phyloP scores from a whole-genome alignment of 352 stramenopile species.

The Phytophthora cactorum region DNA sequence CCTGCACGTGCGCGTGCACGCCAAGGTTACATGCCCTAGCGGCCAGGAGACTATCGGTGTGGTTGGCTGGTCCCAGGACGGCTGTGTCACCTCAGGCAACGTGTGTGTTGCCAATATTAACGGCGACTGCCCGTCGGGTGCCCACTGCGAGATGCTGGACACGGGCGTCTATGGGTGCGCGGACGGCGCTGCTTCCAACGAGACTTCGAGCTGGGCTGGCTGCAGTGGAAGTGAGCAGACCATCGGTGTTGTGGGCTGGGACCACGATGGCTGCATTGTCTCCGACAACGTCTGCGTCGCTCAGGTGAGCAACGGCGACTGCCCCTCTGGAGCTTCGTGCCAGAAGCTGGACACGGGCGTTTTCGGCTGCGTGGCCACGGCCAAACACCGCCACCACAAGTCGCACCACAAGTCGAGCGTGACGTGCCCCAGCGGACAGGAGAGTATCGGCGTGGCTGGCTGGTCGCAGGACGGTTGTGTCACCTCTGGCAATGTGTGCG shows the following conservation, averaged over 20 bases:
- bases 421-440: constrained; percentile 22
- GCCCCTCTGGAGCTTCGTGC: constrained; percentile 29
- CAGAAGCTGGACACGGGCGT: constrained; percentile 34
- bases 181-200: constrained; percentile 7
- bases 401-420: constrained; percentile 10
- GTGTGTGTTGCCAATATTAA: constrained; percentile 30
- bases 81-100: constrained; percentile 4
- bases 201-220: constrained; percentile 13
- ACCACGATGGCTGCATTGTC: constrained; percentile 26
- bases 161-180: constrained; percentile 37
- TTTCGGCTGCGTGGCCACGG: constrained; percentile 35
- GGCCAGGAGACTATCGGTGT: constrained; percentile 31
- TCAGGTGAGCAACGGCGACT: constrained; percentile 32
- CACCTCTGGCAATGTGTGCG: constrained; percentile 10
- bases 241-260: constrained; percentile 26
- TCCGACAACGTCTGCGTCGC: constrained; percentile 31
- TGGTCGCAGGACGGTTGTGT: constrained; percentile 15
- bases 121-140: constrained; percentile 23
- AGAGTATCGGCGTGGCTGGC: constrained; percentile 23
- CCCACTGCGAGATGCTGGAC: constrained; percentile 32
- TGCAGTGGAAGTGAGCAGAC: constrained; percentile 20
- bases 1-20: constrained; percentile 39
- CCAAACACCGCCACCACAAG: constrained; percentile 26
- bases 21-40: constrained; percentile 27
- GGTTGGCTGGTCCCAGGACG: constrained; percentile 16